A percentile compares a stretch with the other conserved stretches of the same genome.
Evolutionary conservation across 257 asterid species (phyloP).

Genomic region (Prunella vulgaris): DNA sequence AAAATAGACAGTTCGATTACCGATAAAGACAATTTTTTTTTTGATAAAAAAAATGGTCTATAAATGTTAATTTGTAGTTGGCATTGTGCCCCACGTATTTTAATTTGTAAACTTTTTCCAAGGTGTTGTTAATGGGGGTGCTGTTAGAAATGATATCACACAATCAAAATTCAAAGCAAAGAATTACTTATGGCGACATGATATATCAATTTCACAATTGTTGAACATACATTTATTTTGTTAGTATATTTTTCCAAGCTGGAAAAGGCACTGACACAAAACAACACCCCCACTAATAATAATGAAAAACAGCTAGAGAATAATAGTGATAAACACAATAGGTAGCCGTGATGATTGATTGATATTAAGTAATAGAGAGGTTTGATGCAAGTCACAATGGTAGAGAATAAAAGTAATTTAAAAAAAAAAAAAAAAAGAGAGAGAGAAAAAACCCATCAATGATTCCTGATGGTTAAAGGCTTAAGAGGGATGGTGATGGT

Average conservation of each 20-base stretch:
- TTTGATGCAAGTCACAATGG: constrained; percentile 13
- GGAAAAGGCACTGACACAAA: no score
- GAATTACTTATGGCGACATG: constrained; percentile 5
- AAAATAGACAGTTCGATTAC: no score
- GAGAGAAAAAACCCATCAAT: constrained; percentile 10
- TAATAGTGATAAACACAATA: not conserved
- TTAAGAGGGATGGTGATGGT: constrained; percentile 31
- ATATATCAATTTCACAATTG: not conserved
- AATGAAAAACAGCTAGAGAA: no score
- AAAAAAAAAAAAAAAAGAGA: no score
- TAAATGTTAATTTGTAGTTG: no score
- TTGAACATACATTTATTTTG: not conserved
- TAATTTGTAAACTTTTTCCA: no score
- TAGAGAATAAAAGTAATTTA: not conserved
- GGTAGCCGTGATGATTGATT: not conserved
- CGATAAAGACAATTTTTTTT: no score
- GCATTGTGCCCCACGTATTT: no score
- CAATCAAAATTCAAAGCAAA: not conserved
- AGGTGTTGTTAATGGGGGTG: no score
- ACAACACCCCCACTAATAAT: no score
- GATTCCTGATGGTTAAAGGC: constrained; percentile 24
- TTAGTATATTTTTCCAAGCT: not conserved
- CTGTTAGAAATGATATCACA: not conserved
- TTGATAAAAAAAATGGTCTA: no score
- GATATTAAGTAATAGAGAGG: no score